Percentiles rank a stretch among this genome's conserved stretches.
phyloP scores from a whole-genome alignment of 768 basidiomycete genomes.

The Hirschioporus abietinus region DNA sequence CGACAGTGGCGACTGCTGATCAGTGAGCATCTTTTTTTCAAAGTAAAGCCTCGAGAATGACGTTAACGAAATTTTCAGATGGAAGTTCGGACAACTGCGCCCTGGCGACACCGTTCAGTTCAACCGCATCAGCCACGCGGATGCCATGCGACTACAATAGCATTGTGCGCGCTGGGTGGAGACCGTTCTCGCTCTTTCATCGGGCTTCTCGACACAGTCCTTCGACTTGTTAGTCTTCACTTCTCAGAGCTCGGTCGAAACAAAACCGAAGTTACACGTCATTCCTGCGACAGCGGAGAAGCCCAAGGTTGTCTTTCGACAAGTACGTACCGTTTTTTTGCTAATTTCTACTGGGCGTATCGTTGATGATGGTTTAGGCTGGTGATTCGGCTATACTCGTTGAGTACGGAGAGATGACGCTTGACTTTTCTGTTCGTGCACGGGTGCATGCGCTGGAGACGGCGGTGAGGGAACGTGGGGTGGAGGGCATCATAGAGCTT shows the following conservation, averaged over 20 bases:
- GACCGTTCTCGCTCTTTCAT: slow-evolving; percentile 11
- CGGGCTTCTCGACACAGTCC: slow-evolving; percentile 14
- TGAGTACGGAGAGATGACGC: slow-evolving; percentile 52
- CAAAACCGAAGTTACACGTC: slow-evolving; percentile 34
- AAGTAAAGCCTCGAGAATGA: too few relatives aligned
- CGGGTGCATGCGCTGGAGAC: slow-evolving; percentile 53
- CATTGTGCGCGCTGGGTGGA: slow-evolving; percentile 27
- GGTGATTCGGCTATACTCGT: slow-evolving; percentile 61
- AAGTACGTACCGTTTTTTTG: slow-evolving; percentile 31
- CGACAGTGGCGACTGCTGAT: too few relatives aligned
- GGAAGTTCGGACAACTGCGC: slow-evolving; percentile 65
- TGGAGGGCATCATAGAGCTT: slow-evolving; percentile 35
- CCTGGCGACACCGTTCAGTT: slow-evolving; percentile 54
- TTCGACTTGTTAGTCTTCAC: slow-evolving; percentile 12
- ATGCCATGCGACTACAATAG: slow-evolving; percentile 27
- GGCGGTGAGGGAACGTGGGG: slow-evolving; percentile 25
- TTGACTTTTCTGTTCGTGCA: slow-evolving; percentile 50
- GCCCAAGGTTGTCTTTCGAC: slow-evolving; percentile 43
- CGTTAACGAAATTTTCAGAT: slow-evolving; percentile 31
- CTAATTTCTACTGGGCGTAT: not conserved
- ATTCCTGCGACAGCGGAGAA: slow-evolving; percentile 17
- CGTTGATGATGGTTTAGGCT: slow-evolving; percentile 31
- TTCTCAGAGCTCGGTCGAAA: slow-evolving; percentile 1
- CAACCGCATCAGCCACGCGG: slow-evolving; percentile 39
- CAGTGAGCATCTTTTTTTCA: too few relatives aligned